A percentile compares a stretch with the other conserved stretches of the same genome.
Conservation (phyloP, 108 stramenopile genomes). For the Seminavis robusta region DNA sequence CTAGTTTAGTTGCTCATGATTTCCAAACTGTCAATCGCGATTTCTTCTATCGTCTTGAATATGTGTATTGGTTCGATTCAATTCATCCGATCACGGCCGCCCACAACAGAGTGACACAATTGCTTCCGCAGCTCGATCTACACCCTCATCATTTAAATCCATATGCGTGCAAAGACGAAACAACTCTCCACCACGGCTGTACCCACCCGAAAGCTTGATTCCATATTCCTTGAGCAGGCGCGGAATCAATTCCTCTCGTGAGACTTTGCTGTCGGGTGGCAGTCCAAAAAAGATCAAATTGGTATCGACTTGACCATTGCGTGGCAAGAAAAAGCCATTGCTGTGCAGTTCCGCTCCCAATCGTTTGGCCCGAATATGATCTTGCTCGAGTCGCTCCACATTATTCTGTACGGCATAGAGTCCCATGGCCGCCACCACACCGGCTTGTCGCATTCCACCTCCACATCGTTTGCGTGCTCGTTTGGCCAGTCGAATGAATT, state of each 20-base stretch:
- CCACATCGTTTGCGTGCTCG: conserved; percentile 93
- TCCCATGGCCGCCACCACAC: conserved; percentile 90
- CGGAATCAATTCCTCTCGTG: conserved; percentile 40
- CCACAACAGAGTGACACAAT: conserved; percentile 19
- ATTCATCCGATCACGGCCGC: too few relatives aligned
- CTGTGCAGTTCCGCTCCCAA: conserved; percentile 48
- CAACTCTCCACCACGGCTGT: conserved; percentile 61
- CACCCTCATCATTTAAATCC: conserved; percentile 60
- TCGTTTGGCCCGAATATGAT: conserved; percentile 68
- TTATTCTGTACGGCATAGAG: conserved; percentile 83
- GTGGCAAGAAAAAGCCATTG: conserved; percentile 54
- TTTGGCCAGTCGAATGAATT: conserved; percentile 76
- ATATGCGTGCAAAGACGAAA: conserved; percentile 73
- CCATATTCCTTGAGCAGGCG: conserved; percentile 43
- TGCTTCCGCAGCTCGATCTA: conserved; percentile 43
- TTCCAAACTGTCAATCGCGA: too few relatives aligned
- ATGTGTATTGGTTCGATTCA: neutral
- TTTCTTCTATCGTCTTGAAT: too few relatives aligned
- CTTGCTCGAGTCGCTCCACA: conserved; percentile 79
- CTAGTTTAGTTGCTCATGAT: too few relatives aligned
- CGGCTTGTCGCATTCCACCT: conserved; percentile 96
- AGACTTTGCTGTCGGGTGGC: conserved; percentile 42
- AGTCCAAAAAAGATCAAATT: conserved; percentile 85
- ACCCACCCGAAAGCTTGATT: conserved; percentile 65
- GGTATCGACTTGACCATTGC: conserved; percentile 66